Conservation (phyloP, 176 grass and related monocot species). For the Lolium multiflorum region DNA sequence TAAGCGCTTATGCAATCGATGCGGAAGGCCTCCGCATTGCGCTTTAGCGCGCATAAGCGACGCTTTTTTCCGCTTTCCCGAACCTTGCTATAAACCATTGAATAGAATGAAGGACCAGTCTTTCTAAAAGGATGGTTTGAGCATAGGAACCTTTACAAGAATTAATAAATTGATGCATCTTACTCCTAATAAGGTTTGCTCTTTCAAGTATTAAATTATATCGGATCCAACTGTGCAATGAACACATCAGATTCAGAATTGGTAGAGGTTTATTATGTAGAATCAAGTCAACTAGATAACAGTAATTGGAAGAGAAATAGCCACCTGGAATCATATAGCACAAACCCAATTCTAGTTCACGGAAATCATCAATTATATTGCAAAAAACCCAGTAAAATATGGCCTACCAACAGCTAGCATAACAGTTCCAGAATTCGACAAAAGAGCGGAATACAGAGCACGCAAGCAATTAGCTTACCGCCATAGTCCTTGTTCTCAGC, state of each 20-base stretch:
- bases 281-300: not conserved
- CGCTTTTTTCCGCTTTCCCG: too few relatives aligned
- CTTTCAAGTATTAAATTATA: not conserved
- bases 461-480: conserved; percentile 50
- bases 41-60: too few relatives aligned
- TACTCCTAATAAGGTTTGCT: not conserved
- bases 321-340: not conserved
- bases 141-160: not conserved
- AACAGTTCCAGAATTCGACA: not conserved
- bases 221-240: not conserved
- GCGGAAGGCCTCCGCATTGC: too few relatives aligned
- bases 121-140: not conserved
- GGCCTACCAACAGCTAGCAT: not conserved
- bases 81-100: not conserved
- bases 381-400: not conserved
- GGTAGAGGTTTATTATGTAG: not conserved
- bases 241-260: not conserved
- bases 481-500: conserved; percentile 97
- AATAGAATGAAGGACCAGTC: not conserved
- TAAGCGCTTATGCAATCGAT: too few relatives aligned
- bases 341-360: conserved; percentile 9
- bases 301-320: not conserved
- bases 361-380: not conserved
- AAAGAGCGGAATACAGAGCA: not conserved
- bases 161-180: not conserved